A percentile compares a stretch with the other conserved stretches of the same genome.
Conservation (phyloP, 805 yeast species). For the Metschnikowia santaceciliae region DNA sequence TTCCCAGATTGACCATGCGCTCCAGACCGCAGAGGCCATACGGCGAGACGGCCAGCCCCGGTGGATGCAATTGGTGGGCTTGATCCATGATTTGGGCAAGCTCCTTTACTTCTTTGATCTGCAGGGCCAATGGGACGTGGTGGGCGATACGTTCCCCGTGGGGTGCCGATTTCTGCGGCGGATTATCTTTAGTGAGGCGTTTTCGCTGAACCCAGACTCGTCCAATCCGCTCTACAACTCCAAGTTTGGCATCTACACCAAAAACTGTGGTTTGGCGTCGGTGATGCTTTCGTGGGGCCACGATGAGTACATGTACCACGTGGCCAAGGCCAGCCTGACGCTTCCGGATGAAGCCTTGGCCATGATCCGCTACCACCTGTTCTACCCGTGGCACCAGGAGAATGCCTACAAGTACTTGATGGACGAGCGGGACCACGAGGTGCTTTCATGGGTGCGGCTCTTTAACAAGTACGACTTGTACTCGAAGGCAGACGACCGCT, state of each 20-base stretch:
- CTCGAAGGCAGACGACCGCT: slow-evolving; percentile 51
- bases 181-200: slow-evolving; percentile 58
- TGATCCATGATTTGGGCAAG: slow-evolving; percentile 70
- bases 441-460: slow-evolving; percentile 60
- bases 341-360: slow-evolving; percentile 66
- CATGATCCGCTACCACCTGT: slow-evolving; percentile 71
- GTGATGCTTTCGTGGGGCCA: slow-evolving; percentile 79
- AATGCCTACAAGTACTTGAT: slow-evolving; percentile 60
- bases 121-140: slow-evolving; percentile 77
- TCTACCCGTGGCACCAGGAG: slow-evolving; percentile 75
- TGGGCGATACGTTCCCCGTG: slow-evolving; percentile 74
- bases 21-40: slow-evolving; percentile 74
- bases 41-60: slow-evolving; percentile 63
- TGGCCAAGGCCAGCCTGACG: slow-evolving; percentile 60
- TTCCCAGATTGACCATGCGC: slow-evolving; percentile 70
- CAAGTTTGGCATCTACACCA: slow-evolving; percentile 62
- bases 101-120: slow-evolving; percentile 66
- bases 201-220: slow-evolving; percentile 56
- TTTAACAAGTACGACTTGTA: slow-evolving; percentile 68
- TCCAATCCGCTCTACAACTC: slow-evolving; percentile 61
- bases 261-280: slow-evolving; percentile 61
- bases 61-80: slow-evolving; percentile 73
- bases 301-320: slow-evolving; percentile 73
- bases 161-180: slow-evolving; percentile 62
- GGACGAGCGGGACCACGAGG: slow-evolving; percentile 57